Percentiles rank a stretch among this genome's conserved stretches.
phyloP scores from a whole-genome alignment of 441 rosid species.

The Pelargonium citronellum region DNA sequence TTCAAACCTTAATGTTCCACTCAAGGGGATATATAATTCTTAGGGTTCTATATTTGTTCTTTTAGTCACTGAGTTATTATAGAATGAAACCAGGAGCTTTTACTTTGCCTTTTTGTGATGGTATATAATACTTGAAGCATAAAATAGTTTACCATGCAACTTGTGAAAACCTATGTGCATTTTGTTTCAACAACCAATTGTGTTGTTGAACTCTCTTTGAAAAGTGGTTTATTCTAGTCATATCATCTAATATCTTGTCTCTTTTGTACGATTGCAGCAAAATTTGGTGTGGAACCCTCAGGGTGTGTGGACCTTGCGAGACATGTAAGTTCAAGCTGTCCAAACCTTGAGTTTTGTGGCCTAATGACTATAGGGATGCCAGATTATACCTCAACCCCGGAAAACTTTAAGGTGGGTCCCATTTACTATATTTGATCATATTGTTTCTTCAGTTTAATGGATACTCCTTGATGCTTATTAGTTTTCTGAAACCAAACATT shows the following conservation, averaged over 20 bases:
- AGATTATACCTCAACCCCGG: conserved; percentile 90
- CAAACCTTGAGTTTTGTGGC: conserved; percentile 74
- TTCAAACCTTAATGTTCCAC: neutral
- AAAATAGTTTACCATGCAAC: neutral
- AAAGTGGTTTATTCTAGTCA: neutral
- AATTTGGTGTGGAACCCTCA: conserved; percentile 84
- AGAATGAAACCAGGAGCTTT: too few relatives aligned
- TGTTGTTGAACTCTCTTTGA: neutral
- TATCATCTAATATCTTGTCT: conserved; percentile 11
- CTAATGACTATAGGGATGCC: conserved; percentile 96
- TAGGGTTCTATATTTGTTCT: neutral
- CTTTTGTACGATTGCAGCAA: conserved; percentile 48
- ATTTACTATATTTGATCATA: neutral
- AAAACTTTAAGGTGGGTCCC: conserved; percentile 72
- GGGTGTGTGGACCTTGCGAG: conserved; percentile 72
- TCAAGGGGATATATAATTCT: neutral
- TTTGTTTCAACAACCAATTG: neutral
- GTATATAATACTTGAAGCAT: neutral
- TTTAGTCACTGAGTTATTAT: too few relatives aligned
- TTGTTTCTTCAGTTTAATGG: neutral
- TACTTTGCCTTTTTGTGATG: neutral
- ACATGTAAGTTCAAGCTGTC: conserved; percentile 56
- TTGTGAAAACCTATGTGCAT: neutral
- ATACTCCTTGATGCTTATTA: neutral
- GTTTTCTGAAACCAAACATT: conserved; percentile 18